Evolutionary conservation across 2,329 filamentous ascomycete species (phyloP), one percentile per base, ranked within the genome.

Genomic region (Phaeoacremonium minimum): DNA sequence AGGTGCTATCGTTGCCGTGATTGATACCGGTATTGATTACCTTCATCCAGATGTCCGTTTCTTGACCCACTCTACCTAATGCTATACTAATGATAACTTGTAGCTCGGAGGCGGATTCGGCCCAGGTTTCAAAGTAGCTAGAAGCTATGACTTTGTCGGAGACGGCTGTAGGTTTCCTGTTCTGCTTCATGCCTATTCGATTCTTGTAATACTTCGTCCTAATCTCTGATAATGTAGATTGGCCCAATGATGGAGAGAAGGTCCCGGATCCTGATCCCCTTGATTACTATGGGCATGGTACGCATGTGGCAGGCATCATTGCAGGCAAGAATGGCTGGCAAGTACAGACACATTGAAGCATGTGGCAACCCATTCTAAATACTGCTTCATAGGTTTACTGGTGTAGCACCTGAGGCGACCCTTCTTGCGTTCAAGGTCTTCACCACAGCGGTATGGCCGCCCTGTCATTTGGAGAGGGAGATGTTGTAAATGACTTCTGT

Each of bases 271-370:
- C 12, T 12, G 50, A 55, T 18, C 51, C 51, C 3, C 33, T 49
- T 7, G 49, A 52, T 18, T 29, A 36, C 3, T 20, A 42, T 4
- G 49, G 46, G 2, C 49, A 52, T 14, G 52, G 51, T 7, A 52
- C 48, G 3, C 52, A 53, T 18, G 46, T 52, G 7, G 44, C 50
- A 3, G 51, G 51, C 13, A 53, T 55, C 13, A 44, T 53, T 17
- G 51, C 46, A 13, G 49, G 48, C 4, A 49, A 46, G 15, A 44
- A 40, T 15, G 36, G 41, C 4, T 37, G 38, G 43, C 44, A 8
- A n/a, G n/a, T n/a, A n/a, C n/a, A n/a, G n/a, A n/a, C n/a, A n/a
- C n/a, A n/a, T n/a, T n/a, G n/a, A n/a, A n/a, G n/a, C n/a, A n/a
- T n/a, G n/a, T n/a, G n/a, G n/a, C n/a, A n/a, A n/a, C n/a, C n/a